Conservation (phyloP, 106 monocot genomes). For the Acorus calamus region DNA sequence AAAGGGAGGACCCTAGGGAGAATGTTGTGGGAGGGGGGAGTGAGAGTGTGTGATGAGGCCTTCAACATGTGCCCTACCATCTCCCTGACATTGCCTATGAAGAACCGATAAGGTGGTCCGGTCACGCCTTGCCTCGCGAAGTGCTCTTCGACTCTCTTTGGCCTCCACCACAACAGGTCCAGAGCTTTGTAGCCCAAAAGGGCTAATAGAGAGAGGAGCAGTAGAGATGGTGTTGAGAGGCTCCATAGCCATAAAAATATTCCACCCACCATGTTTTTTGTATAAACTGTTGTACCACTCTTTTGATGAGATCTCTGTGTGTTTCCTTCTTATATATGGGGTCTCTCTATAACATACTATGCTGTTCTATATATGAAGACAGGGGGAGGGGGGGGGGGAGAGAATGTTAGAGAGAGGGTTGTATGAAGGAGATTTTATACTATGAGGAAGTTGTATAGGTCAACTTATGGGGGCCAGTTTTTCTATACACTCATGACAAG, state of each 20-base stretch:
- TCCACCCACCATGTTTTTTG: no score
- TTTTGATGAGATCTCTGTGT: no score
- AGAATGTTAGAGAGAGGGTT: no score
- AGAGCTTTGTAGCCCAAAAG: conserved; percentile 20
- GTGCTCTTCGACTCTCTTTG: conserved; percentile 41
- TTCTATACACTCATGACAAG: no score
- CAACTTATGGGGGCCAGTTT: no score
- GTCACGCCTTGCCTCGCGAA: conserved; percentile 63
- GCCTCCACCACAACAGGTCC: conserved; percentile 63
- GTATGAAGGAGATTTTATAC: no score
- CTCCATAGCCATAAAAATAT: conserved; percentile 3
- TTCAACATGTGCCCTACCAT: conserved; percentile 55
- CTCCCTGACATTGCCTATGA: conserved; percentile 61
- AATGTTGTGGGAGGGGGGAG: conserved; percentile 56
- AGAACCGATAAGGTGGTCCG: conserved; percentile 63
- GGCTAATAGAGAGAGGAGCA: conserved; percentile 6
- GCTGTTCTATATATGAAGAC: no score
- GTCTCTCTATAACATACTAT: no score
- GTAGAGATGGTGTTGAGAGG: conserved; percentile 10
- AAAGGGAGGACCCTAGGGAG: conserved; percentile 84
- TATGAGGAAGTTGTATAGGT: no score
- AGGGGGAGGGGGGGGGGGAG: no score
- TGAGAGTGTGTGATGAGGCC: conserved; percentile 49
- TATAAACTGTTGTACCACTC: no score
- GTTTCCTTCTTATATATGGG: no score